Percentiles rank a stretch among this genome's conserved stretches.
phyloP scores from a whole-genome alignment of 2,329 filamentous ascomycete genomes.

The Aspergillus sergii region DNA sequence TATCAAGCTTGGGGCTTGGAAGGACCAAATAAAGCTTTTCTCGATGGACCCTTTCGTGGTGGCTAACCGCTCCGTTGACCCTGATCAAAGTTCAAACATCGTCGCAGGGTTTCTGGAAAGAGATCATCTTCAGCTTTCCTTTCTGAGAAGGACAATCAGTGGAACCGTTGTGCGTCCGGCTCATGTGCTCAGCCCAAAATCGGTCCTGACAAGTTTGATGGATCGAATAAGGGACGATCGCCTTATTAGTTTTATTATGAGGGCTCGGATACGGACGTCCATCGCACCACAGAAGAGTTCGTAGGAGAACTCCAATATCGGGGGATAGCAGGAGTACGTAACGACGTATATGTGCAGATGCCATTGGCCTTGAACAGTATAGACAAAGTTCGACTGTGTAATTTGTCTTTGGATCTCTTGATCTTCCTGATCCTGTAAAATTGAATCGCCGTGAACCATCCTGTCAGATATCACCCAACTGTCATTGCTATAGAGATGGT shows the following conservation, averaged over 20 bases:
- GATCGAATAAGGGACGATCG: slow-evolving; percentile 17
- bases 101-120: slow-evolving; percentile 22
- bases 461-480: not conserved
- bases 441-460: not conserved
- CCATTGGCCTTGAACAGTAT: not conserved
- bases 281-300: not conserved
- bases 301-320: not conserved
- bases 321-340: not conserved
- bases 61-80: slow-evolving; percentile 11
- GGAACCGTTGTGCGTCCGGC: slow-evolving; percentile 22
- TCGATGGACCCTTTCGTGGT: slow-evolving; percentile 7
- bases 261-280: not conserved
- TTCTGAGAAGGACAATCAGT: slow-evolving; percentile 32
- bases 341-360: not conserved
- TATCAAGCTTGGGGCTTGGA: not conserved
- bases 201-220: slow-evolving; percentile 12
- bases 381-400: not conserved
- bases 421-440: not conserved
- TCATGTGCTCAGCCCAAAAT: slow-evolving; percentile 12
- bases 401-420: not conserved
- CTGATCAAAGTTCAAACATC: slow-evolving; percentile 11
- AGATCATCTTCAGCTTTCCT: slow-evolving; percentile 23
- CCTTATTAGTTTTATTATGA: not conserved
- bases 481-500: not conserved
- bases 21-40: slow-evolving; percentile 14